phyloP scores from a whole-genome alignment of 2,329 filamentous ascomycete species.

The Atkinsonella texensis region DNA sequence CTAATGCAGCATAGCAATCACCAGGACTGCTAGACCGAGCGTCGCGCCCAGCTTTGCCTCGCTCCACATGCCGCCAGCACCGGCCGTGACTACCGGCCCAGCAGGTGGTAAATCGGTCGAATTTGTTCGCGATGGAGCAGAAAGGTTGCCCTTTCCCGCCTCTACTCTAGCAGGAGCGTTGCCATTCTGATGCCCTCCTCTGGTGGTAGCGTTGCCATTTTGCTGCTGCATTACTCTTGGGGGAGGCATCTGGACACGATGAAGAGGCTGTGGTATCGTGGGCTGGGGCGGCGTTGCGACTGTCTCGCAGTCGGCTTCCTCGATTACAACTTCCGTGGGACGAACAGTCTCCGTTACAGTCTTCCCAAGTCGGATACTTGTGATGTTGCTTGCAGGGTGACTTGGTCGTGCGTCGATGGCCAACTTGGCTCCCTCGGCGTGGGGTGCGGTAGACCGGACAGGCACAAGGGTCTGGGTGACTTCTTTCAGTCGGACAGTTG shows the following conservation, averaged over 20 bases:
- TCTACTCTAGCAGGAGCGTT: no score
- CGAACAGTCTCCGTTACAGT: conserved; percentile 12
- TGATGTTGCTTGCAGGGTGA: conserved; percentile 20
- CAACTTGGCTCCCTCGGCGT: neutral
- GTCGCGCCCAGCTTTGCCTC: neutral
- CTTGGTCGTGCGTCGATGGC: conserved; percentile 15
- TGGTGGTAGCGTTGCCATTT: no score
- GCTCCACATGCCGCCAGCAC: neutral
- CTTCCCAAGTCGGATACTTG: conserved; percentile 9
- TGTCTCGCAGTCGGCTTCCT: conserved; percentile 12
- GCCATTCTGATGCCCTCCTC: no score
- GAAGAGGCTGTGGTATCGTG: neutral
- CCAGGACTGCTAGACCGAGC: conserved; percentile 2
- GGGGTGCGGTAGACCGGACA: neutral
- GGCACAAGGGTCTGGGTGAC: conserved; percentile 2
- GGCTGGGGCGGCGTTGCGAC: neutral
- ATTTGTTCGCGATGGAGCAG: neutral
- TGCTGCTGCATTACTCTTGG: no score
- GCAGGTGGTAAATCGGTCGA: neutral
- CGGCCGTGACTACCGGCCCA: conserved; percentile 2
- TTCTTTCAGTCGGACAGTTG: neutral
- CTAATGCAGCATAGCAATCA: conserved; percentile 3
- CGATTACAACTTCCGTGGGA: conserved; percentile 15
- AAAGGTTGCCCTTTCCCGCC: no score
- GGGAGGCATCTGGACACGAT: neutral